Base-by-base conservation (phyloP, 164 flowering plant species). In the Aristolochia fimbriata region DNA sequence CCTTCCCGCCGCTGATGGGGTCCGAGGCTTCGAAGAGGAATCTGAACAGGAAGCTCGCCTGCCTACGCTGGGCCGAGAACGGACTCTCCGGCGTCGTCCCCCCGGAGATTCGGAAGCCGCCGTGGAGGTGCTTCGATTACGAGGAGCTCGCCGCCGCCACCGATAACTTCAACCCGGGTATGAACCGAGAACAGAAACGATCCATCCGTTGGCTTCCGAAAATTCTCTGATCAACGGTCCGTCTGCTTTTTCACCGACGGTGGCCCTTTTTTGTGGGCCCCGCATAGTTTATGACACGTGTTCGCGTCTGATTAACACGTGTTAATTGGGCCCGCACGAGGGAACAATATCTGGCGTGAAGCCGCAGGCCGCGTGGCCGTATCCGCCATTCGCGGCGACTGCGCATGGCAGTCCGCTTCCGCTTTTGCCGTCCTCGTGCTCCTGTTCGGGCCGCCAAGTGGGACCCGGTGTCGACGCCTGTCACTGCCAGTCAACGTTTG, bases 71-170 rank as follows among this genome's bases (percentile, higher is more conserved):
- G 47, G 73, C 73, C 2, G 91, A 78, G 9, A 80, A 77, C 13
- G 62, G 59, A 0, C 54, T 70, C 30, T 80, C 70, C 21, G 80
- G 64, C 3, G 76, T 3, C 27, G 71, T 59, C 20, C 61, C 27
- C 47, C 9, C 24, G 23, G 23, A 10, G 8, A 53, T 71, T 45
- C 49, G 77, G 12, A 85, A 79, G 61, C 91, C 87, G 2, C 77
- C 89, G 10, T 88, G 96, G 96, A 74, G 81, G 74, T 82, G 69
- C 70, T 91, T 86, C 50, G 76, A 56, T 31, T 71, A 48, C 22
- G 73, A 62, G 6, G 95, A 91, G 71, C 89, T 91, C 21, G 80
- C 72, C 0, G 70, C 78, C 31, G 98, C 98, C 6, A 92, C 98
- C 13, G 74, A 81, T 62, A 70, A 85, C 75, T 92, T 85, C 77